Base-by-base conservation (phyloP, 2,329 filamentous ascomycete genomes). In the Ascochyta pisi region DNA sequence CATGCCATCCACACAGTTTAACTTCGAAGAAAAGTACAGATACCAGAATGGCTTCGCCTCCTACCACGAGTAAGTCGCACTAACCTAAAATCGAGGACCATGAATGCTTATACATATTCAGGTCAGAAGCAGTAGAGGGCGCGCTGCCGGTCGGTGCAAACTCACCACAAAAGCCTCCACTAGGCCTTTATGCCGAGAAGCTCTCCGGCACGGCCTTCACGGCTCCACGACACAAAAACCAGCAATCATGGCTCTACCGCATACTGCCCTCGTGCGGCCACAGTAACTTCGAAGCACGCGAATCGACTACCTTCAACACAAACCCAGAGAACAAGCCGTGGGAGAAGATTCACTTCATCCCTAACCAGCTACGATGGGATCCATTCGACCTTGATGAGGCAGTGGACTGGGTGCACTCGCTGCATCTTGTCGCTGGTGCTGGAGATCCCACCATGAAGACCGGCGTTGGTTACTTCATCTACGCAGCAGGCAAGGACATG, bases 341-440 rank as follows among this genome's bases (percentile, higher is more conserved):
- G 50, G 82, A 83, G 61, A 84, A 84, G 68, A 82, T 91, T 63
- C 86, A 89, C 65, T 87, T 91, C 65, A 89, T 92, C 46, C 91
- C 91, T 4, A 92, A 93, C 69, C 90, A 94, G 75, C 81, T 94
- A 27, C 85, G 90, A 63, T 95, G 91, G 91, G 87, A 90, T 63
- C 88, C 86, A 2, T 91, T 92, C 70, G 87, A 92, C 65, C 80
- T 92, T 44, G 86, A 91, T 60, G 82, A 89, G 71, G 82, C 81
- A 3, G 85, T 86, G 2, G 86, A 89, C 66, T 90, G 86, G 86
- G 85, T 89, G 22, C 84, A 88, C 66, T 83, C 83, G 52, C 76
- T 94, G 61, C 86, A 89, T 57, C 81, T 93, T 19, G 82, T 96
- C 10, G 91, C 90, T 2, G 91, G 91, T 3, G 86, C 91, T 0